phyloP scores from a whole-genome alignment of 345 rosid genomes.

The Syzygium aromaticum region DNA sequence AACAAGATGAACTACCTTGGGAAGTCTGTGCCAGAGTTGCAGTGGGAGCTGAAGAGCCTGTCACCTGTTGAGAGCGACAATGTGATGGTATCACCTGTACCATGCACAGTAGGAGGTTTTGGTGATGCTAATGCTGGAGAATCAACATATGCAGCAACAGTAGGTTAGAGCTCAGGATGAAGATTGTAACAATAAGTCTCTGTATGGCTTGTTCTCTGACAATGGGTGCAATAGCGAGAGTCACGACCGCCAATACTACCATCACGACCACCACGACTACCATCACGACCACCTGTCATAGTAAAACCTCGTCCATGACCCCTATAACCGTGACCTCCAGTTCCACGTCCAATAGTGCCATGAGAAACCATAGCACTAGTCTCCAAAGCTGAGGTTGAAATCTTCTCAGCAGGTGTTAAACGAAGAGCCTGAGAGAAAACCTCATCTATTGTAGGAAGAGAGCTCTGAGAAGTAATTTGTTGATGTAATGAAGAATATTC shows the following conservation, averaged over 20 bases:
- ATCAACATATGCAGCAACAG: fast-evolving
- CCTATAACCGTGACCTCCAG: background rate
- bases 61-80: background rate
- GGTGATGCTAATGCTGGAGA: background rate
- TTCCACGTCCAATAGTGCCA: fast-evolving
- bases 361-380: background rate
- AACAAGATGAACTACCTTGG: background rate
- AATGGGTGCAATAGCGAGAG: background rate
- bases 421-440: background rate
- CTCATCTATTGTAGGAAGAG: background rate
- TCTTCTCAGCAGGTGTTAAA: fast-evolving
- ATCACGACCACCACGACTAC: background rate
- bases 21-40: background rate
- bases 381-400: background rate
- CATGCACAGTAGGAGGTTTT: fast-evolving
- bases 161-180: fast-evolving
- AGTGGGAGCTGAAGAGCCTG: background rate
- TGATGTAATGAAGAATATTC: too few species aligned
- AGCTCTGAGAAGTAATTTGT: background rate
- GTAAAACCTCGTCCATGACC: fast-evolving
- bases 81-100: background rate
- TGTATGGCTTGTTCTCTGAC: background rate
- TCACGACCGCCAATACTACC: fast-evolving
- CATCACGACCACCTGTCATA: background rate
- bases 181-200: background rate